phyloP scores from a whole-genome alignment of 2,329 filamentous ascomycete genomes.

The Epichloe scottii region DNA sequence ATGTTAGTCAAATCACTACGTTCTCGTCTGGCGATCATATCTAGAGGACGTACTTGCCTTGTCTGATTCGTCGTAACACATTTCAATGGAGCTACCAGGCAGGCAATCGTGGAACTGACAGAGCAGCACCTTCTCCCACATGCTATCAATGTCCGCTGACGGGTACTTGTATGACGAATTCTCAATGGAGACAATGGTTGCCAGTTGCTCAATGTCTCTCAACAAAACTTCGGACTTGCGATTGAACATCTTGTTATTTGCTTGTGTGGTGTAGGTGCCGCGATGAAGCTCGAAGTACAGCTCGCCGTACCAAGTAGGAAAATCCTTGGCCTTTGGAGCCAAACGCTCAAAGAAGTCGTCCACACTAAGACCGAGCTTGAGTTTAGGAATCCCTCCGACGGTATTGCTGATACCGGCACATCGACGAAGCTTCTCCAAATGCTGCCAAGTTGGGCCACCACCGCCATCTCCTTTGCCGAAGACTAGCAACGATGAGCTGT shows the following conservation, averaged over 20 bases:
- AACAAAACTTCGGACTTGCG: conserved; percentile 74
- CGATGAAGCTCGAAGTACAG: conserved; percentile 96
- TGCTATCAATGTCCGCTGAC: conserved; percentile 82
- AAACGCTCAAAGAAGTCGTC: conserved; percentile 88
- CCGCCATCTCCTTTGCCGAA: conserved; percentile 97
- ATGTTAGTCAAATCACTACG: conserved; percentile 12
- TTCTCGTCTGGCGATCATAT: neutral
- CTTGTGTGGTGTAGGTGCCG: conserved; percentile 93
- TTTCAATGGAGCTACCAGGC: conserved; percentile 88
- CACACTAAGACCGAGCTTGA: conserved; percentile 80
- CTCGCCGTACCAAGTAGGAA: conserved; percentile 96
- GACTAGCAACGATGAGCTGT: conserved; percentile 78
- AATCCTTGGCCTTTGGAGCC: conserved; percentile 63
- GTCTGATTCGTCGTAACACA: conserved; percentile 96
- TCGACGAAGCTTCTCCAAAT: conserved; percentile 86
- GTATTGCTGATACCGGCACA: conserved; percentile 87
- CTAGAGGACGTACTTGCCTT: conserved; percentile 33
- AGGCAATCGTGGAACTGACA: conserved; percentile 98
- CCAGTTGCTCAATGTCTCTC: conserved; percentile 76
- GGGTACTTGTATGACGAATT: conserved; percentile 72
- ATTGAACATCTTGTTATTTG: conserved; percentile 95
- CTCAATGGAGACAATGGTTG: conserved; percentile 71
- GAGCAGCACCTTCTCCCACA: conserved; percentile 87
- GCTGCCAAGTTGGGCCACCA: conserved; percentile 85
- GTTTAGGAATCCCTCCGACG: conserved; percentile 63